Evolutionary conservation across 2,329 filamentous ascomycete species (phyloP).

Genomic region (Alternaria sp.): DNA sequence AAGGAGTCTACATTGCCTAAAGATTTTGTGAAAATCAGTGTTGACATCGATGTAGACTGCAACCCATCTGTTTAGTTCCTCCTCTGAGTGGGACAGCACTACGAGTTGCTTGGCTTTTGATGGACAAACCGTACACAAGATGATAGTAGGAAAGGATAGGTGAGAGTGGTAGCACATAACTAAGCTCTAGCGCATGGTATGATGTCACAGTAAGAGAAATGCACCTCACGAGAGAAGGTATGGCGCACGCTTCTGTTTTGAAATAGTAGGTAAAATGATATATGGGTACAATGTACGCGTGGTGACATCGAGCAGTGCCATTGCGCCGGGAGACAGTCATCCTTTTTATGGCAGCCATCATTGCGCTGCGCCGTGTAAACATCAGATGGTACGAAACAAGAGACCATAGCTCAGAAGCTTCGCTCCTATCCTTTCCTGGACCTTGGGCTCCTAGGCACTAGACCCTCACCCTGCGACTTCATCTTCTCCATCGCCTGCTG

Average conservation of each 20-base stretch:
- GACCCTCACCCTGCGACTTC: slow-evolving; percentile 60
- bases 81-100: background rate
- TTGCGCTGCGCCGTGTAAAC: background rate
- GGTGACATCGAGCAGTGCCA: background rate
- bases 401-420: background rate
- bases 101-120: background rate
- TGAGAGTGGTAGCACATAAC: background rate
- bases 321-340: background rate
- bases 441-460: slow-evolving; percentile 55
- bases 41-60: background rate
- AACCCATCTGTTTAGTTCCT: background rate
- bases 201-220: background rate
- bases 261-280: background rate
- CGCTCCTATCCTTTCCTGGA: background rate
- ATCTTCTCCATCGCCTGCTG: slow-evolving; percentile 60
- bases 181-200: background rate
- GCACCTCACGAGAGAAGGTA: background rate
- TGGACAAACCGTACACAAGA: background rate
- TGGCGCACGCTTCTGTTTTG: background rate
- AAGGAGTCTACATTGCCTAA: background rate
- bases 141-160: background rate
- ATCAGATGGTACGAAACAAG: background rate
- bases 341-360: background rate
- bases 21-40: background rate
- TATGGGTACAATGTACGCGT: background rate